phyloP scores from a whole-genome alignment of 805 yeast species.

The Monosporozyma unispora region DNA sequence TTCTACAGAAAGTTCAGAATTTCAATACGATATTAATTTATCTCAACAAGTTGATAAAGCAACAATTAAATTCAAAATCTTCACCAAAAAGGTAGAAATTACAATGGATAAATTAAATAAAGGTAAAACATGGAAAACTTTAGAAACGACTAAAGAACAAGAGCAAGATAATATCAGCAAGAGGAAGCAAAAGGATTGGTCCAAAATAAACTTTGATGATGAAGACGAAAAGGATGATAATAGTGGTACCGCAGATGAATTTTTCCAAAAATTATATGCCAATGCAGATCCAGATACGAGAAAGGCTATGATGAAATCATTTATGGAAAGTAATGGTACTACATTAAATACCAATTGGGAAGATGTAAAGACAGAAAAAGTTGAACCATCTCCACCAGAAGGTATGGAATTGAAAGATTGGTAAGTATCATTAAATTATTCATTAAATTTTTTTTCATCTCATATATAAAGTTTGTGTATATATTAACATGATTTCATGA shows the following conservation, averaged over 20 bases:
- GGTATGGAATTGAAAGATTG: conserved; percentile 57
- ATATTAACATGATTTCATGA: background rate
- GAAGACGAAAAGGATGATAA: conserved; percentile 39
- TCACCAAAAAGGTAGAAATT: conserved; percentile 69
- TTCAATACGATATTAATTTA: conserved; percentile 48
- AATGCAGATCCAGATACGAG: conserved; percentile 80
- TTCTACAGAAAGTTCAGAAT: conserved; percentile 39
- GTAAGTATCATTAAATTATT: conserved; percentile 17
- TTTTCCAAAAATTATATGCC: conserved; percentile 65
- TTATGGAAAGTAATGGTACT: conserved; percentile 88
- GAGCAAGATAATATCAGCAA: background rate
- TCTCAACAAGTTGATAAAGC: conserved; percentile 41
- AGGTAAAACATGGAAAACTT: conserved; percentile 43
- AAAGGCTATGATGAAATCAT: conserved; percentile 96
- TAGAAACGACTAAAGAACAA: conserved; percentile 22
- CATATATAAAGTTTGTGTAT: background rate
- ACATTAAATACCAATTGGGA: conserved; percentile 89
- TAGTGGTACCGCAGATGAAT: conserved; percentile 47
- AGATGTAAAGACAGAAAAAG: conserved; percentile 60
- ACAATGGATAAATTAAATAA: conserved; percentile 39
- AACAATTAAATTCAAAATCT: conserved; percentile 41
- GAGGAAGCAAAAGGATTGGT: conserved; percentile 61
- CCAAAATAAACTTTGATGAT: conserved; percentile 39
- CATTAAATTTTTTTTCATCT: background rate
- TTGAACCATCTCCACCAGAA: conserved; percentile 65